Base-by-base conservation (phyloP, 169 alveolate species). In the Besnoitia besnoiti region DNA sequence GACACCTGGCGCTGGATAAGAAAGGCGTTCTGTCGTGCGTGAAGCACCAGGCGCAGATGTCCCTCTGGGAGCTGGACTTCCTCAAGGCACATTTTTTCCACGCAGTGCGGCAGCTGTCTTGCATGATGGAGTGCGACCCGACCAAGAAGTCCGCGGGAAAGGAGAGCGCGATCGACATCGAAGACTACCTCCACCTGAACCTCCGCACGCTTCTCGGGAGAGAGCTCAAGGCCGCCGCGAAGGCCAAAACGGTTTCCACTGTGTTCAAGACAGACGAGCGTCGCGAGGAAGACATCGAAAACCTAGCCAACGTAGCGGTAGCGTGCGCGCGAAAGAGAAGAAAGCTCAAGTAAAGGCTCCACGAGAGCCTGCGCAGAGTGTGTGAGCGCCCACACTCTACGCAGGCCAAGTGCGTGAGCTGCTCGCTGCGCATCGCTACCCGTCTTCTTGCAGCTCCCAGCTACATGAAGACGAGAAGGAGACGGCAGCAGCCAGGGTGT, bases 31-130 rank as follows among this genome's bases (percentile, higher is more conserved):
- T 73, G 0, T 16, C 82, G 47, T 37, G 42, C n/a, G 55, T 61
- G 44, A 44, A 55, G 79, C 51, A 76, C 33, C 77, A 89, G 55
- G 93, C 93, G 80, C 85, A 42, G 30, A 75, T 55, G 77, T 55
- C 92, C 35, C 44, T 92, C 50, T 92, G 94, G 94, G 94, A 92
- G 37, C 39, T 92, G 35, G 92, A 85, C 14, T 33, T 92, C 10
- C 51, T 92, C 40, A 35, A 44, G 42, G 24, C 8, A 21, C 94
- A 92, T 24, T 42, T 51, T 30, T 30, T 46, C 50, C 30, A 30
- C 5, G 46, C 92, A 0, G 92, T 88, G 27, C 75, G 73, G 55
- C 92, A 85, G 80, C 37, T 92, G 37, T 33, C 50, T 2, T 4
- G 73, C 67, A 7, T 91, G 61, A 35, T 91, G 24, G 87, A 30